Percentiles rank a stretch among this genome's conserved stretches.
These are phyloP conservation scores for Chrysosporium keratinophilum DNA, from an alignment of 2,329 filamentous ascomycete genomes.

Conservation along the genomic window DNA sequence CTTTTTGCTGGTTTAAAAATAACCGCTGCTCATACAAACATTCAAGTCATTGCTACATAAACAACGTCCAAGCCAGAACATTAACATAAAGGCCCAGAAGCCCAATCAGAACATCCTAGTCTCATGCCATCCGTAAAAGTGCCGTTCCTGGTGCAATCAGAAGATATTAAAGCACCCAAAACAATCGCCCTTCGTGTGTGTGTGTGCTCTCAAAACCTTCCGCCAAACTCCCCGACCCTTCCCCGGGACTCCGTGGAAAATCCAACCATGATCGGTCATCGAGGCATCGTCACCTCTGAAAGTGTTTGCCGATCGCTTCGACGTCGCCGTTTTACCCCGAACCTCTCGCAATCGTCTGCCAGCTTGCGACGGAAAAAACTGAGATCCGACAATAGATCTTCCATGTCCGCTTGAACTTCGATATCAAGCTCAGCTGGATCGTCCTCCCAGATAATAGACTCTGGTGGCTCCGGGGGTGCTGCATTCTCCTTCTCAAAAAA, in stretches of 20 bases:
- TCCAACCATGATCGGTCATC: neutral
- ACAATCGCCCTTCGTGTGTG: neutral
- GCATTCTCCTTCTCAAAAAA: constrained; percentile 31
- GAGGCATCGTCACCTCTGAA: constrained; percentile 4
- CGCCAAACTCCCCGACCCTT: neutral
- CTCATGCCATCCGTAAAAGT: neutral
- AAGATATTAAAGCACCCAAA: neutral
- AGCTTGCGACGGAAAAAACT: constrained; percentile 76
- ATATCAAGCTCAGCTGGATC: constrained; percentile 36
- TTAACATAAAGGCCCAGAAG: neutral
- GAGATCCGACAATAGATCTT: constrained; percentile 70
- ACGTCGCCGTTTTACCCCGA: constrained; percentile 21
- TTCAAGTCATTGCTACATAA: neutral
- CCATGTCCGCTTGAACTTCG: constrained; percentile 74
- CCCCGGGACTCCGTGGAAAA: neutral
- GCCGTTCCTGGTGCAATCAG: neutral
- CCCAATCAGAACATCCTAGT: neutral
- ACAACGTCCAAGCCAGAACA: neutral
- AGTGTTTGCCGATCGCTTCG: constrained; percentile 4
- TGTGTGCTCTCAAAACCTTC: neutral
- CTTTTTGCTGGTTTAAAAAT: neutral
- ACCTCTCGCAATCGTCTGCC: constrained; percentile 55
- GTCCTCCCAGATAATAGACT: constrained; percentile 25
- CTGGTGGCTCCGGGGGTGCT: constrained; percentile 23
- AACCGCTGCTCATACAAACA: neutral